Base-by-base conservation (phyloP, 2,329 filamentous ascomycete species). In the Exserohilum turcica region DNA sequence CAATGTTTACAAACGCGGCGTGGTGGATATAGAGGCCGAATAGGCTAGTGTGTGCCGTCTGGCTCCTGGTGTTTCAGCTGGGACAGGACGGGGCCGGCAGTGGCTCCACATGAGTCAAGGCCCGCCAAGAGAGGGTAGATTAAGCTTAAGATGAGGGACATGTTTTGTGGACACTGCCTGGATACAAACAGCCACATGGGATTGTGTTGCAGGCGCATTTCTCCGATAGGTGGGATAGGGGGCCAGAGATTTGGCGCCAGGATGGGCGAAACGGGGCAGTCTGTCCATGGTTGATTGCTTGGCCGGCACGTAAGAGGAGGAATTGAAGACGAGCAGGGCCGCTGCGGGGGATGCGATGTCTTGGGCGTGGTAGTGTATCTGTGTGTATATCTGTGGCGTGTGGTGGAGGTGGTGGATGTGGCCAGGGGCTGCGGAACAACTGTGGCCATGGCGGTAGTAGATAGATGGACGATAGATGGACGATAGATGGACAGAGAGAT, bases 171-270 rank as follows among this genome's bases (percentile, higher is more conserved):
- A 18, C 9, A 29, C 3, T 9, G 16, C 2, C n/a, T 43, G 27
- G 33, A 33, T 36, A 46, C 39, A 15, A 19, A 35, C 27, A 19
- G 39, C 38, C 18, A 43, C 27, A 31, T 27, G 33, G 16, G 45
- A 24, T 18, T 48, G 21, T 43, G 36, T 21, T 47, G 3, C 12
- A 38, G 36, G 43, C 16, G n/a, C 6, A 35, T 43, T 33, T 33
- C 18, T 49, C 50, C 50, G 32, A 53, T 53, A 53, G 50, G 50
- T 49, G 45, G 38, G 49, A 18, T 21, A 15, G 35, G 13, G 15
- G 13, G 19, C 21, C 31, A 21, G n/a, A 40, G 13, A 29, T 33
- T 8, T 8, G 19, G n/a, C 18, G 31, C 31, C 19, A 44, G 9
- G 15, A 3, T n/a, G n/a, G 12, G 21, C 15, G 42, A 44, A 35